A percentile compares a stretch with the other conserved stretches of the same genome.
These are phyloP conservation scores for Psidium friedrichsthalianum DNA, from an alignment of 345 rosid genomes.

Conservation along the genomic window DNA sequence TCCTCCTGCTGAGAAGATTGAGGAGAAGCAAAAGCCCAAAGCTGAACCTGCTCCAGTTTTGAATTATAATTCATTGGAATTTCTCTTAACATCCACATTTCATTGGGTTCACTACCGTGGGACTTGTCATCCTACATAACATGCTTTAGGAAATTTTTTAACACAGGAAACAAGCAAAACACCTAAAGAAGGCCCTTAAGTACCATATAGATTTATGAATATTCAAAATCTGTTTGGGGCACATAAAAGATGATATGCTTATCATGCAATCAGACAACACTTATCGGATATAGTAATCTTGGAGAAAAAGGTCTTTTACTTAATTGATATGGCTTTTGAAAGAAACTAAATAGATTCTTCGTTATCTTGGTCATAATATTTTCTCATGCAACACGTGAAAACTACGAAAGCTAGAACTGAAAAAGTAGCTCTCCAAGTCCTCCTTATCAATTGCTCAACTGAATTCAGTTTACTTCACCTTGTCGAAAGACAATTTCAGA, in stretches of 20 bases:
- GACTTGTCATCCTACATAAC: neutral
- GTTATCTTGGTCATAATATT: neutral
- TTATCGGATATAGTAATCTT: neutral
- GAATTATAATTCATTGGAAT: neutral
- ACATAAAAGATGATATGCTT: neutral
- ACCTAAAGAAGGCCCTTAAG: neutral
- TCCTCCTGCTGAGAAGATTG: conserved; percentile 19
- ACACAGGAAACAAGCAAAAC: neutral
- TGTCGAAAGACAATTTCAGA: neutral
- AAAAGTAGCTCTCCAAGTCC: neutral
- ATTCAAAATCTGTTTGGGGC: neutral
- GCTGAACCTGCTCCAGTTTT: conserved; percentile 26
- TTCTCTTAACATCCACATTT: neutral
- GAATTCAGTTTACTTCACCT: neutral
- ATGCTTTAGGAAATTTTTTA: neutral
- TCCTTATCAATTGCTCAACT: neutral
- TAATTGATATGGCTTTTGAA: neutral
- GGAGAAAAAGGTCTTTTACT: neutral
- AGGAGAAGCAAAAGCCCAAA: conserved; percentile 34
- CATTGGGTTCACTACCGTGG: neutral
- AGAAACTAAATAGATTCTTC: neutral
- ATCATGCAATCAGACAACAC: neutral
- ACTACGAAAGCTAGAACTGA: neutral
- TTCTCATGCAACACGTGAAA: neutral
- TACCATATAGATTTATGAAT: neutral